phyloP scores from a whole-genome alignment of 2,329 filamentous ascomycete genomes.

The Beauveria australis region DNA sequence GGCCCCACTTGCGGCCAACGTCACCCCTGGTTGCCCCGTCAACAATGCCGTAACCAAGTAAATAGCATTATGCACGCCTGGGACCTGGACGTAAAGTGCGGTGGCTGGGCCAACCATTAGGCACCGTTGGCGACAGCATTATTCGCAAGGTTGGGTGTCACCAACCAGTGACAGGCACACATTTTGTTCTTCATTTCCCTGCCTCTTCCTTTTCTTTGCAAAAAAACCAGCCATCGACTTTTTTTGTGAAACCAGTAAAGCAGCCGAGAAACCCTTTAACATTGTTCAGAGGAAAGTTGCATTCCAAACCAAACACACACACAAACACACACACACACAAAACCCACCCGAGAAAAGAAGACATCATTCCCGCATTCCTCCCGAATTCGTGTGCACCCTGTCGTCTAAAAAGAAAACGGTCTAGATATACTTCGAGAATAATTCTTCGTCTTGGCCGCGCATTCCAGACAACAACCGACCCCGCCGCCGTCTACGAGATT shows the following conservation, averaged over 20 bases:
- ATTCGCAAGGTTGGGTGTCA: constrained; percentile 5
- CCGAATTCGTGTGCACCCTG: not conserved
- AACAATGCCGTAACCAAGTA: no score
- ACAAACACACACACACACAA: not conserved
- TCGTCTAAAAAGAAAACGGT: constrained; percentile 5
- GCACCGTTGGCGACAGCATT: not conserved
- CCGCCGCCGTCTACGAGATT: not conserved
- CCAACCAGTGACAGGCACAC: not conserved
- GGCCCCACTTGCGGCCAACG: constrained; percentile 4
- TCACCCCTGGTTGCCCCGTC: constrained; percentile 14
- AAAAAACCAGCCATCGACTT: constrained; percentile 8
- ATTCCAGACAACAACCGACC: not conserved
- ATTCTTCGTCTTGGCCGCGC: not conserved
- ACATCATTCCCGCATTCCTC: not conserved
- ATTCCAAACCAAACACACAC: constrained; percentile 4
- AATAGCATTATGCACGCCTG: no score
- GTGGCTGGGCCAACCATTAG: constrained; percentile 24
- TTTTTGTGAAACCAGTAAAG: not conserved
- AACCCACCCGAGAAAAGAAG: not conserved
- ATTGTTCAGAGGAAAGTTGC: constrained; percentile 9
- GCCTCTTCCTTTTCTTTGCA: not conserved
- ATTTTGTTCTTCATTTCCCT: not conserved
- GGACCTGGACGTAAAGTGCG: constrained; percentile 13
- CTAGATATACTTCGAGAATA: not conserved
- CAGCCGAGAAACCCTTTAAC: not conserved